A percentile compares a stretch with the other conserved stretches of the same genome.
Conservation (phyloP, 805 yeast species). For the Ogataea paradorogensis region DNA sequence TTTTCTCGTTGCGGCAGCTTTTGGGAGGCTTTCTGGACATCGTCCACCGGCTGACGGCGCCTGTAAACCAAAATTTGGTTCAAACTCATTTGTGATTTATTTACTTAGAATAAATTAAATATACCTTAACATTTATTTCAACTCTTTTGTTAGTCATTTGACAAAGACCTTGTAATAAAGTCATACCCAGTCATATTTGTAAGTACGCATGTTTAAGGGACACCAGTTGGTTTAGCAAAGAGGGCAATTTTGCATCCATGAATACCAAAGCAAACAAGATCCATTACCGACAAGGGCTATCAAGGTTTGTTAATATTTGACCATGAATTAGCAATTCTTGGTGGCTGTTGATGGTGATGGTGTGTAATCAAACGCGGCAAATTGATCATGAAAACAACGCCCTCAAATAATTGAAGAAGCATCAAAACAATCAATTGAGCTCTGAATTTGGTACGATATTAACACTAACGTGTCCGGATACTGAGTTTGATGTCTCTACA, state of each 20-base stretch:
- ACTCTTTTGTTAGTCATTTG: constrained; percentile 5
- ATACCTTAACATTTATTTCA: constrained; percentile 4
- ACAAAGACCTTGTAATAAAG: constrained; percentile 9
- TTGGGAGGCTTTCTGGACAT: neutral
- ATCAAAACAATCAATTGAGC: no score
- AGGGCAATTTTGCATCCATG: neutral
- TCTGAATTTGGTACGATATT: no score
- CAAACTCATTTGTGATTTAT: constrained; percentile 5
- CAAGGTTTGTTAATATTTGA: neutral
- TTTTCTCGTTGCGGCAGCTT: constrained; percentile 1
- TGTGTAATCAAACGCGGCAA: neutral
- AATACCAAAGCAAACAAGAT: constrained; percentile 3
- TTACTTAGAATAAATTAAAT: constrained; percentile 6
- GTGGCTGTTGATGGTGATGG: neutral
- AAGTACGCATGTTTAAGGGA: neutral
- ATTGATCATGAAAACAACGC: neutral
- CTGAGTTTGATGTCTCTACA: no score
- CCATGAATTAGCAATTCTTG: neutral
- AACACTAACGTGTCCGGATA: no score
- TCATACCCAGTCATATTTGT: constrained; percentile 15
- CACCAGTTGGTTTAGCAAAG: neutral
- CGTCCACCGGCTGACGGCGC: constrained; percentile 11
- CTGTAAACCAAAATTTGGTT: constrained; percentile 8
- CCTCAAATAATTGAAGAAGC: neutral
- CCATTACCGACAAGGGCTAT: neutral